phyloP scores from a whole-genome alignment of 2,329 filamentous ascomycete genomes.

The Camptophora hylomeconis region DNA sequence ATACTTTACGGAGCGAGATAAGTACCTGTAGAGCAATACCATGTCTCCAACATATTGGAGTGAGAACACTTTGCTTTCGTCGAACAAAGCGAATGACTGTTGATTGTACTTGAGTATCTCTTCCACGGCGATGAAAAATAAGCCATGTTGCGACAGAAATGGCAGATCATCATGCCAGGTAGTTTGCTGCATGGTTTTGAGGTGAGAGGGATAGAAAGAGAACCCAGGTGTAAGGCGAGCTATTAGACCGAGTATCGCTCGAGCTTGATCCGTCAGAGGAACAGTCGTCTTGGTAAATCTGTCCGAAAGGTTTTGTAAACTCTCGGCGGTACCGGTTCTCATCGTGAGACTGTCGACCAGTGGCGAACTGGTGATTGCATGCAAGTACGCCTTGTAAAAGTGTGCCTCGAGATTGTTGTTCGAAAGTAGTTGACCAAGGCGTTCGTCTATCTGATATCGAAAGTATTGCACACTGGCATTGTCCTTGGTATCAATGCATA shows the following conservation, averaged over 20 bases:
- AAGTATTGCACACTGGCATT: slow-evolving; percentile 10
- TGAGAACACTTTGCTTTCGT: neutral
- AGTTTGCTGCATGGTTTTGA: slow-evolving; percentile 9
- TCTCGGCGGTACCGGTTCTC: slow-evolving; percentile 21
- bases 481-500: slow-evolving; percentile 9
- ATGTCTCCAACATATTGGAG: slow-evolving; percentile 6
- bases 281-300: slow-evolving; percentile 4
- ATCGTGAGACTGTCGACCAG: slow-evolving; percentile 24
- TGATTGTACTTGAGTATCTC: slow-evolving; percentile 7
- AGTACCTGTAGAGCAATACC: slow-evolving; percentile 6
- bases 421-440: slow-evolving; percentile 14
- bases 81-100: slow-evolving; percentile 7
- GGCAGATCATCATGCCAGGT: slow-evolving; percentile 6
- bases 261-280: slow-evolving; percentile 5
- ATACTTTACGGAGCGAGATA: slow-evolving; percentile 6
- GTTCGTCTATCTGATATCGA: slow-evolving; percentile 16
- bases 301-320: slow-evolving; percentile 17
- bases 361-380: slow-evolving; percentile 25
- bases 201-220: slow-evolving; percentile 5
- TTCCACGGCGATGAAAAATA: slow-evolving; percentile 7
- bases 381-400: slow-evolving; percentile 22
- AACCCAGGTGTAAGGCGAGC: slow-evolving; percentile 5
- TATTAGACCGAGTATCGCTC: slow-evolving; percentile 4
- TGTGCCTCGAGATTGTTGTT: slow-evolving; percentile 12
- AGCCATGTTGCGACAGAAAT: slow-evolving; percentile 7